Evolutionary conservation across 140 eudicot species (phyloP).

Genomic region (Bidens hawaiensis): DNA sequence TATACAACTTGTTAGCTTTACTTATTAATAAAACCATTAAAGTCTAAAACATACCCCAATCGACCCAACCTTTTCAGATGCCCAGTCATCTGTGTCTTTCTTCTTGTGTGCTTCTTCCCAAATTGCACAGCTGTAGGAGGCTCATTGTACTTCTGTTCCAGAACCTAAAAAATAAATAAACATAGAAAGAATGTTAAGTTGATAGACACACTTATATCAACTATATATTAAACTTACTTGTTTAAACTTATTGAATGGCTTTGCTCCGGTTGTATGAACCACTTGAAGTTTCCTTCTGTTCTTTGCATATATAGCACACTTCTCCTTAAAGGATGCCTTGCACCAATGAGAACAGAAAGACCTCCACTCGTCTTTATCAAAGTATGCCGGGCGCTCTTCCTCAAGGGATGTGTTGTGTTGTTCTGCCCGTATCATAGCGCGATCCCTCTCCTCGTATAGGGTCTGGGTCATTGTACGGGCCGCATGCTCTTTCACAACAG

Average conservation of each 20-base stretch:
- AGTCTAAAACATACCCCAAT: slow-evolving; percentile 17
- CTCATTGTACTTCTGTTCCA: neutral
- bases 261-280: slow-evolving; percentile 23
- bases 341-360: slow-evolving; percentile 20
- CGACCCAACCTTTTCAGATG: slow-evolving; percentile 8
- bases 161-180: slow-evolving; percentile 9
- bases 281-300: slow-evolving; percentile 15
- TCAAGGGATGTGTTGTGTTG: neutral
- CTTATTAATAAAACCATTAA: neutral
- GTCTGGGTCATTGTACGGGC: slow-evolving; percentile 23
- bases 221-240: slow-evolving; percentile 9
- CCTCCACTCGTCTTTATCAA: neutral
- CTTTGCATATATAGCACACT: neutral
- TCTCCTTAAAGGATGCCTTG: slow-evolving; percentile 3
- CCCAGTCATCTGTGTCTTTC: slow-evolving; percentile 16
- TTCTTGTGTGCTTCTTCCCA: slow-evolving; percentile 15
- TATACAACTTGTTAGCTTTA: neutral
- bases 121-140: neutral
- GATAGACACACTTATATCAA: neutral
- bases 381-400: slow-evolving; percentile 17
- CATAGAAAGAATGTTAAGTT: neutral
- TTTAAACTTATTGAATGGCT: slow-evolving; percentile 9
- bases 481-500: slow-evolving; percentile 15
- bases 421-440: slow-evolving; percentile 8
- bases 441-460: slow-evolving; percentile 9